Conservation (phyloP, 1,284 basidiomycete genomes). For the Stygiomarasmius scandens region DNA sequence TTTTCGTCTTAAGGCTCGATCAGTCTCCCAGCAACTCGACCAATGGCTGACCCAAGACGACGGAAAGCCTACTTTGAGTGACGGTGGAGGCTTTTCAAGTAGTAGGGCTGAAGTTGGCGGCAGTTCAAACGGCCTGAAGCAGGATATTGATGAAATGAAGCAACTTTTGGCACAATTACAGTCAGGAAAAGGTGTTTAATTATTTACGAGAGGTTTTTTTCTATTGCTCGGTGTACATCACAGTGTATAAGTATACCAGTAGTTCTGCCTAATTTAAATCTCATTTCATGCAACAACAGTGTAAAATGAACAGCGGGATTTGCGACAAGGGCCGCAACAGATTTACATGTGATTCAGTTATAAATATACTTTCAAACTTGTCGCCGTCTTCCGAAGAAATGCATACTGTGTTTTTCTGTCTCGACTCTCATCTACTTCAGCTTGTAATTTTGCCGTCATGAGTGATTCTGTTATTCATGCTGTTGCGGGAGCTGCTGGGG, state of each 20-base stretch:
- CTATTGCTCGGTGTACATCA: too few relatives aligned
- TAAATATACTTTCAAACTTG: not conserved
- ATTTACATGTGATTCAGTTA: slow-evolving; percentile 1
- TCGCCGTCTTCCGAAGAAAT: not conserved
- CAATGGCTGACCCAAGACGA: slow-evolving; percentile 78
- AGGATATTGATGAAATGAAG: slow-evolving; percentile 74
- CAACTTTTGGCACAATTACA: slow-evolving; percentile 48
- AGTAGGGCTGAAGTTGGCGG: slow-evolving; percentile 42
- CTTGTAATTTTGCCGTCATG: slow-evolving; percentile 37
- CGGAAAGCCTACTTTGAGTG: slow-evolving; percentile 52
- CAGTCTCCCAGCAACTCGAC: slow-evolving; percentile 75
- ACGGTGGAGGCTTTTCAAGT: slow-evolving; percentile 48
- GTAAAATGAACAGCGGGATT: too few relatives aligned
- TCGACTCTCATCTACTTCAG: slow-evolving; percentile 2
- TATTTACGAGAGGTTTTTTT: not conserved
- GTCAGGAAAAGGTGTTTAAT: not conserved
- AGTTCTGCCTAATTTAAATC: too few relatives aligned
- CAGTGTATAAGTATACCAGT: too few relatives aligned
- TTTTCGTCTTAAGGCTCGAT: slow-evolving; percentile 81
- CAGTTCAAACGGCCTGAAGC: slow-evolving; percentile 55
- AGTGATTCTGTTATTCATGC: slow-evolving; percentile 90
- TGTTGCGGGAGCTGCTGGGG: slow-evolving; percentile 87
- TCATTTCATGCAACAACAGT: too few relatives aligned
- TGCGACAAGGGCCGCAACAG: too few relatives aligned
- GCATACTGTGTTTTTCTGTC: not conserved